These are phyloP conservation scores for Lipomyces yamadae DNA, from an alignment of 805 yeast species.

Conservation along the genomic window DNA sequence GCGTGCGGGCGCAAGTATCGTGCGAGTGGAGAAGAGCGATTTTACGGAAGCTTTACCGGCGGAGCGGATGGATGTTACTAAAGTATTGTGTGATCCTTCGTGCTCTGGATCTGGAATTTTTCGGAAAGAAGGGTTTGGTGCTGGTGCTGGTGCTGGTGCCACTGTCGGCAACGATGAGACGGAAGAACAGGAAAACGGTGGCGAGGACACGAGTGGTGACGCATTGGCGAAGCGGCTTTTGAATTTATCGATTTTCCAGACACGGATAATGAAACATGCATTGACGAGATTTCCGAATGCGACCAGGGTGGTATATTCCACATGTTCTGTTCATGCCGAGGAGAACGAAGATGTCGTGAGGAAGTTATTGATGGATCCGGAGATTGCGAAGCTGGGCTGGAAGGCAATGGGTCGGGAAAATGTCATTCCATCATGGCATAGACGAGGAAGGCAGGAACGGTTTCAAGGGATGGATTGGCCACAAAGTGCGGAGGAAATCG, in stretches of 20 bases:
- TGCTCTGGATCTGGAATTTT: slow-evolving; percentile 98
- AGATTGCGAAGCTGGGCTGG: slow-evolving; percentile 77
- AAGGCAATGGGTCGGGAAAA: slow-evolving; percentile 57
- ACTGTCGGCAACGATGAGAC: slow-evolving; percentile 2
- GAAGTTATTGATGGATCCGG: slow-evolving; percentile 69
- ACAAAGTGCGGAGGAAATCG: slow-evolving; percentile 55
- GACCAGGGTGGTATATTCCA: slow-evolving; percentile 81
- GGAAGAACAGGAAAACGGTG: slow-evolving; percentile 53
- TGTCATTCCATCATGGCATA: slow-evolving; percentile 84
- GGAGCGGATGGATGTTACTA: slow-evolving; percentile 67
- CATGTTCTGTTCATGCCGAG: slow-evolving; percentile 92
- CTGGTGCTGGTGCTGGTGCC: not conserved
- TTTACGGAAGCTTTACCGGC: slow-evolving; percentile 53
- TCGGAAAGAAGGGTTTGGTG: slow-evolving; percentile 63
- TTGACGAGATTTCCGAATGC: slow-evolving; percentile 73
- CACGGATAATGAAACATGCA: slow-evolving; percentile 86
- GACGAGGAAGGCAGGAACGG: slow-evolving; percentile 79
- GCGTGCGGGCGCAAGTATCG: slow-evolving; percentile 68
- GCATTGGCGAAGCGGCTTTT: slow-evolving; percentile 59
- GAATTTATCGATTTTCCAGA: slow-evolving; percentile 84
- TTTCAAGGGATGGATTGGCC: slow-evolving; percentile 56
- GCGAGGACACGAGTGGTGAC: slow-evolving; percentile 20
- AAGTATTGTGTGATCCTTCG: slow-evolving; percentile 91
- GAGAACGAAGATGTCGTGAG: slow-evolving; percentile 94
- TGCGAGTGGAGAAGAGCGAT: slow-evolving; percentile 56